These are phyloP conservation scores for Crithidia brevicula DNA, from an alignment of 208 protist genomes.

Conservation along the genomic window DNA sequence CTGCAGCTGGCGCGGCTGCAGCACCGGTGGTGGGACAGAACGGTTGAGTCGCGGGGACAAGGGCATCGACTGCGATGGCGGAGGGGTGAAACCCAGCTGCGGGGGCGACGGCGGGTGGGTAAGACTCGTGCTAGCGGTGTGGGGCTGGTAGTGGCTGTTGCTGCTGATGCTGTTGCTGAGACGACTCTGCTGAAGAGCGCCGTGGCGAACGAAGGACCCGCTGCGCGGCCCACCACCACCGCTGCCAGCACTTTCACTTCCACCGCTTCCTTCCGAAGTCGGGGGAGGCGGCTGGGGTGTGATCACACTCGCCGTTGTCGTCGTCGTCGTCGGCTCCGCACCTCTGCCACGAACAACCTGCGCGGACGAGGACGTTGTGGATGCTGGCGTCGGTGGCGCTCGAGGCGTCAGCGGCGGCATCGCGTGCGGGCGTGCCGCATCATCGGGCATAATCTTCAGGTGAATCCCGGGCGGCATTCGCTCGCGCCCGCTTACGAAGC, in stretches of 20 bases:
- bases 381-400: background rate
- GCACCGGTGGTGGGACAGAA: constrained; percentile 23
- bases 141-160: background rate
- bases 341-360: background rate
- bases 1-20: constrained; percentile 33
- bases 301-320: constrained; percentile 4
- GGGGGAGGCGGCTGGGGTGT: constrained; percentile 31
- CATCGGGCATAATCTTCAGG: constrained; percentile 84
- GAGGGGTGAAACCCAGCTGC: constrained; percentile 32
- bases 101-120: constrained; percentile 18
- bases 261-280: background rate
- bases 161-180: background rate
- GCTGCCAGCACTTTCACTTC: background rate
- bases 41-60: constrained; percentile 7
- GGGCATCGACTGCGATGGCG: constrained; percentile 12
- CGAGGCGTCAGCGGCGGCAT: constrained; percentile 19
- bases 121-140: background rate
- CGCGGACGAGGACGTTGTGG: background rate
- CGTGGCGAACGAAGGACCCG: constrained; percentile 22
- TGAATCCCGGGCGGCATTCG: constrained; percentile 77
- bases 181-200: constrained; percentile 15
- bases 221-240: background rate
- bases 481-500: constrained; percentile 93
- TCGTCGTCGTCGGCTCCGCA: background rate
- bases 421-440: background rate